These are phyloP conservation scores for Xylaria sp. DNA, from an alignment of 2,329 filamentous ascomycete species.

Conservation along the genomic window DNA sequence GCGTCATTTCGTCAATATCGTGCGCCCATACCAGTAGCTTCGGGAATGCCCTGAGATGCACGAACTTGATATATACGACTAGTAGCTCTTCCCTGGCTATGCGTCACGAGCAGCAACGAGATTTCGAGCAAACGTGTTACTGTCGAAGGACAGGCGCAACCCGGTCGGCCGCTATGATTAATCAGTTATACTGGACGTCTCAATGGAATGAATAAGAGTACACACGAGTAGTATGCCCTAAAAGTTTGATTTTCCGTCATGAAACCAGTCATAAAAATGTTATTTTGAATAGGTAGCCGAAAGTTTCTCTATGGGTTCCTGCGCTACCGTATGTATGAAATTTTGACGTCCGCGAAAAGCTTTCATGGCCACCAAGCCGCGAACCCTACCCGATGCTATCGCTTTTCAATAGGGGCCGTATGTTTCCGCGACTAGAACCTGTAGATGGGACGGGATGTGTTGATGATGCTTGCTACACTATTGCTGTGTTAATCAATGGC, in stretches of 20 bases:
- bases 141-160: conserved; percentile 53
- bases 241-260: conserved; percentile 43
- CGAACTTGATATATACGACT: conserved; percentile 53
- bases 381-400: conserved; percentile 47
- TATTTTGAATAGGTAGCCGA: conserved; percentile 48
- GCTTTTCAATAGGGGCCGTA: conserved; percentile 39
- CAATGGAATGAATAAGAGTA: conserved; percentile 12
- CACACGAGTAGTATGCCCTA: conserved; percentile 49
- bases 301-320: conserved; percentile 35
- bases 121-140: conserved; percentile 50
- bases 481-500: conserved; percentile 2
- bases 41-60: neutral
- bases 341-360: conserved; percentile 45
- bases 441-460: neutral
- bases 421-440: neutral
- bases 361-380: conserved; percentile 47
- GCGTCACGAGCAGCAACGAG: conserved; percentile 53
- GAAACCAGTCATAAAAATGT: conserved; percentile 46
- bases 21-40: neutral
- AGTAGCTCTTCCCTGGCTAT: conserved; percentile 55
- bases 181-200: conserved; percentile 49
- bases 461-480: neutral
- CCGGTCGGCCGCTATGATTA: conserved; percentile 57
- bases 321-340: conserved; percentile 40
- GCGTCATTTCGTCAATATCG: conserved; percentile 44